Evolutionary conservation across 225 moss, liverwort and hornwort genomes (phyloP).

Genomic region (Neckera pumila): DNA sequence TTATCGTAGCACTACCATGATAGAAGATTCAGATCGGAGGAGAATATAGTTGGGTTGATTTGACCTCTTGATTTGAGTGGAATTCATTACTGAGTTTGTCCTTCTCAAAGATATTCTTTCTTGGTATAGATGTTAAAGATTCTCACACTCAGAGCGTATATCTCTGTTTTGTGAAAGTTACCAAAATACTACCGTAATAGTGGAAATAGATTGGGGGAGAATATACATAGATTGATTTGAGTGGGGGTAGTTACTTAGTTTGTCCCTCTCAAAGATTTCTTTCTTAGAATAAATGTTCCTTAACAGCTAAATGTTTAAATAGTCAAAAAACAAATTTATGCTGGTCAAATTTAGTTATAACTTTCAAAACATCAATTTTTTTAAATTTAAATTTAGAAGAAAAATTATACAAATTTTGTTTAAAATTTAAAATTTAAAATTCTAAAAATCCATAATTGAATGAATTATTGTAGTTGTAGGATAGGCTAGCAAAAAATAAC

Average conservation of each 20-base stretch:
- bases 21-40: fast-evolving
- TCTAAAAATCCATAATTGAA: too few relatives aligned
- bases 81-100: background rate
- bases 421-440: too few relatives aligned
- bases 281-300: fast-evolving
- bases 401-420: fast-evolving
- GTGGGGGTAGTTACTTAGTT: background rate
- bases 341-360: background rate
- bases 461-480: background rate
- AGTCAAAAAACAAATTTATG: background rate
- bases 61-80: background rate
- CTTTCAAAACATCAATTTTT: background rate
- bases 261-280: background rate
- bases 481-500: fast-evolving
- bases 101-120: fast-evolving
- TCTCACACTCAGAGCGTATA: too few relatives aligned
- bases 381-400: background rate
- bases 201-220: too few relatives aligned
- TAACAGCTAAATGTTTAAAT: fast-evolving
- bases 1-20: fast-evolving
- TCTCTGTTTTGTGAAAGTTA: too few relatives aligned
- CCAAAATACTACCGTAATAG: too few relatives aligned
- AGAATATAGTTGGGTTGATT: background rate
- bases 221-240: too few relatives aligned
- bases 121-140: too few relatives aligned